Conservation (phyloP, 768 basidiomycete species). For the Tulasnella calospora region DNA sequence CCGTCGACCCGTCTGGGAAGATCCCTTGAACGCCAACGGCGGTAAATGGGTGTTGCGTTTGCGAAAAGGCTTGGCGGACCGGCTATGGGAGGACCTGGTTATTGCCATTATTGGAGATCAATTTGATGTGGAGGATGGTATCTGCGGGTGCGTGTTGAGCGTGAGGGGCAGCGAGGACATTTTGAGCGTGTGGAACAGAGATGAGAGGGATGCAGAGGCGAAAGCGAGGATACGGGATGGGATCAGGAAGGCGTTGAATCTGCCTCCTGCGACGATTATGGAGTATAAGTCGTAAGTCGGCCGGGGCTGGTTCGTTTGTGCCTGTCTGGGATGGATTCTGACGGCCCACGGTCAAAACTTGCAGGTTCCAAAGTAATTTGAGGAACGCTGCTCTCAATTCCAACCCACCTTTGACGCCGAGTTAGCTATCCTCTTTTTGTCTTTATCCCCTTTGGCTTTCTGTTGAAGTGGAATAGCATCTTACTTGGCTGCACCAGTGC, state of each 20-base stretch:
- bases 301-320: slow-evolving; percentile 61
- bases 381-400: background rate
- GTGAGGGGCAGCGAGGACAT: slow-evolving; percentile 93
- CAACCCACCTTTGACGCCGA: background rate
- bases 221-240: slow-evolving; percentile 79
- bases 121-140: slow-evolving; percentile 58
- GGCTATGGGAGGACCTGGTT: slow-evolving; percentile 86
- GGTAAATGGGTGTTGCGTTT: slow-evolving; percentile 96
- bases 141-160: slow-evolving; percentile 93
- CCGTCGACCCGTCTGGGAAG: slow-evolving; percentile 92
- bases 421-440: background rate
- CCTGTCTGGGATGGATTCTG: background rate
- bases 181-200: slow-evolving; percentile 84
- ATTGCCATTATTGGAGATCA: slow-evolving; percentile 86
- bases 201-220: slow-evolving; percentile 68
- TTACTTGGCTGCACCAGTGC: background rate
- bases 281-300: slow-evolving; percentile 70
- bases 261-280: slow-evolving; percentile 75
- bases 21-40: slow-evolving; percentile 77
- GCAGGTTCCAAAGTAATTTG: slow-evolving; percentile 2
- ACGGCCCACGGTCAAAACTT: background rate
- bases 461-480: slow-evolving; percentile 5
- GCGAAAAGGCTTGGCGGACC: slow-evolving; percentile 83
- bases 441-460: slow-evolving; percentile 4
- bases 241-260: slow-evolving; percentile 65